A percentile compares a stretch with the other conserved stretches of the same genome.
Conservation (phyloP, 371 early-diverging fungal species). For the Coemansia sp. region DNA sequence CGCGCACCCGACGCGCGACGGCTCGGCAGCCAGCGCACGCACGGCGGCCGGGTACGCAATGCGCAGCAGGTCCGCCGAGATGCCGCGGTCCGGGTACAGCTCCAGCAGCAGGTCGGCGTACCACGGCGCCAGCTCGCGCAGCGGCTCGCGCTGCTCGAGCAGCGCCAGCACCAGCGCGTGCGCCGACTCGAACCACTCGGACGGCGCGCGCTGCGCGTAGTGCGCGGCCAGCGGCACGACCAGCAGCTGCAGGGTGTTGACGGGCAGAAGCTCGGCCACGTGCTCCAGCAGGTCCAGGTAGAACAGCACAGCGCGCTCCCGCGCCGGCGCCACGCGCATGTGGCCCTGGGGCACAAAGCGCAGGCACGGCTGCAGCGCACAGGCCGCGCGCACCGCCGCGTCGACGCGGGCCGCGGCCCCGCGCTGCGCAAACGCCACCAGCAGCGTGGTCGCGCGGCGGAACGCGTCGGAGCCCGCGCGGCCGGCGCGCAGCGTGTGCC, state of each 20-base stretch:
- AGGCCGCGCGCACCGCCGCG: conserved; percentile 2
- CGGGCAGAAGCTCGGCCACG: not conserved
- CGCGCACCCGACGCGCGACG: not conserved
- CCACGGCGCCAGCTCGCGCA: conserved; percentile 24
- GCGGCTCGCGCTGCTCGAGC: conserved; percentile 6
- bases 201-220: conserved; percentile 1
- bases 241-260: not conserved
- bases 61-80: conserved; percentile 24
- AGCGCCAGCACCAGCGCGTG: conserved; percentile 29
- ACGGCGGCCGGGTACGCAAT: conserved; percentile 32
- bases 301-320: conserved; percentile 24
- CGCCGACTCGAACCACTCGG: conserved; percentile 43
- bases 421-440: conserved; percentile 3
- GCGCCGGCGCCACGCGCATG: not conserved
- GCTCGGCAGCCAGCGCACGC: not conserved
- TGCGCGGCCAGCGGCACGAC: conserved; percentile 29
- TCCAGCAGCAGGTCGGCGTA: conserved; percentile 23
- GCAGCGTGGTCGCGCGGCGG: conserved; percentile 6
- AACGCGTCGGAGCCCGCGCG: conserved; percentile 13
- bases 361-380: conserved; percentile 25
- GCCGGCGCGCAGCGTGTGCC: conserved; percentile 7
- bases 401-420: not conserved
- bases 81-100: conserved; percentile 13
- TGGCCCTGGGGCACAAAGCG: conserved; percentile 5
- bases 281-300: conserved; percentile 40